These are phyloP conservation scores for Salvia miltiorrhiza DNA, from an alignment of 257 asterid species.

Conservation along the genomic window DNA sequence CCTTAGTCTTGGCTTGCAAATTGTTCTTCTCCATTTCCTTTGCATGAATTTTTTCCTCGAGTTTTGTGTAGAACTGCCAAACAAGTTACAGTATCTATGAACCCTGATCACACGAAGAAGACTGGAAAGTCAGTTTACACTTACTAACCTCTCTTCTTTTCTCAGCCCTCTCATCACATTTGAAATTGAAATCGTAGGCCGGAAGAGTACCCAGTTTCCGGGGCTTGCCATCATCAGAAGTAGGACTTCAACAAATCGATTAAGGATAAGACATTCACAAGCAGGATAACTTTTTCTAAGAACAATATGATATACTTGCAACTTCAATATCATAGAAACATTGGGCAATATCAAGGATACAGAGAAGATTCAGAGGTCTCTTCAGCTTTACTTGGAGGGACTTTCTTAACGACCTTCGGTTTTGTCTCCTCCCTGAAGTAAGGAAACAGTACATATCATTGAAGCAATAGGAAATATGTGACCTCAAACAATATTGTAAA, in stretches of 20 bases:
- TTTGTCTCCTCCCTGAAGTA: conserved; percentile 43
- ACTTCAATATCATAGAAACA: conserved; percentile 1
- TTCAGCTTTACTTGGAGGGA: conserved; percentile 33
- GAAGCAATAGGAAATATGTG: neutral
- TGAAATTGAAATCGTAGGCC: conserved; percentile 67
- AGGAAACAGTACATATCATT: conserved; percentile 17
- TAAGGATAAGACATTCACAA: conserved; percentile 43
- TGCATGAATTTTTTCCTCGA: conserved; percentile 86
- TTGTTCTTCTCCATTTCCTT: conserved; percentile 71
- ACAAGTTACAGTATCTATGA: conserved; percentile 20
- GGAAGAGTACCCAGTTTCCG: conserved; percentile 75
- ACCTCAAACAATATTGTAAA: neutral
- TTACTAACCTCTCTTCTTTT: conserved; percentile 78
- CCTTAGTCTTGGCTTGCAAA: conserved; percentile 85
- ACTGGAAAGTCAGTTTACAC: neutral
- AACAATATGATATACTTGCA: neutral
- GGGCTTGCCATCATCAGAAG: conserved; percentile 55
- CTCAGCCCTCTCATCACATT: conserved; percentile 93
- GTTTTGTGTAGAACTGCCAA: conserved; percentile 78
- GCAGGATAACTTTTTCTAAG: neutral
- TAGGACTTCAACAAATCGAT: conserved; percentile 50
- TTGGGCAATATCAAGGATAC: conserved; percentile 40
- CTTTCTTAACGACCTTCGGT: conserved; percentile 35
- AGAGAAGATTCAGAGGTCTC: conserved; percentile 32
- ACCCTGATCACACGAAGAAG: conserved; percentile 9